phyloP scores from a whole-genome alignment of 371 early-diverging fungal genomes.

The Apophysomyces elegans region DNA sequence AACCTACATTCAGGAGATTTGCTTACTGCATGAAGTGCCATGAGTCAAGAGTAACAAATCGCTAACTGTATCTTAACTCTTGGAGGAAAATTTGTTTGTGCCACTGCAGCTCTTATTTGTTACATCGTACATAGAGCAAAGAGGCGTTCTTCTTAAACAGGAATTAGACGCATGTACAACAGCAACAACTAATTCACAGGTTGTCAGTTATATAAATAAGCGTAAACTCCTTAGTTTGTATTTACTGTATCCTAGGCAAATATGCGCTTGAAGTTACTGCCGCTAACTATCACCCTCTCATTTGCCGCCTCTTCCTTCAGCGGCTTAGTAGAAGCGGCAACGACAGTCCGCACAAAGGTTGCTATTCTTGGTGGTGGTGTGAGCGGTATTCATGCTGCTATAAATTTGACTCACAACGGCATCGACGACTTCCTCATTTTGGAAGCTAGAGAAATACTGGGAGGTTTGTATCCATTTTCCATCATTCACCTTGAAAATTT shows the following conservation, averaged over 20 bases:
- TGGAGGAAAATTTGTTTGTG: too few relatives aligned
- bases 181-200: too few relatives aligned
- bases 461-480: conserved; percentile 25
- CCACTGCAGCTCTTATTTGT: too few relatives aligned
- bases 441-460: conserved; percentile 46
- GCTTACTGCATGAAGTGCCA: too few relatives aligned
- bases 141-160: too few relatives aligned
- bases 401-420: conserved; percentile 38
- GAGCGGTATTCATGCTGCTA: conserved; percentile 49
- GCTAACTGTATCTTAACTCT: too few relatives aligned
- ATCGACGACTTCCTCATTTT: conserved; percentile 49
- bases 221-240: not conserved
- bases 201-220: not conserved
- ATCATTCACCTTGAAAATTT: not conserved
- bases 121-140: too few relatives aligned
- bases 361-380: conserved; percentile 57
- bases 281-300: not conserved
- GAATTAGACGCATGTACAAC: too few relatives aligned
- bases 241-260: not conserved
- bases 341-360: conserved; percentile 38
- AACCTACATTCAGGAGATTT: too few relatives aligned
- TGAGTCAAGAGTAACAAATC: too few relatives aligned
- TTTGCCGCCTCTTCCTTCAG: conserved; percentile 4
- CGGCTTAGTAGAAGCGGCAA: conserved; percentile 13
- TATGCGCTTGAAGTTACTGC: not conserved